These are phyloP conservation scores for Hypoxylon sp. DNA, from an alignment of 2,329 filamentous ascomycete genomes.

Conservation along the genomic window DNA sequence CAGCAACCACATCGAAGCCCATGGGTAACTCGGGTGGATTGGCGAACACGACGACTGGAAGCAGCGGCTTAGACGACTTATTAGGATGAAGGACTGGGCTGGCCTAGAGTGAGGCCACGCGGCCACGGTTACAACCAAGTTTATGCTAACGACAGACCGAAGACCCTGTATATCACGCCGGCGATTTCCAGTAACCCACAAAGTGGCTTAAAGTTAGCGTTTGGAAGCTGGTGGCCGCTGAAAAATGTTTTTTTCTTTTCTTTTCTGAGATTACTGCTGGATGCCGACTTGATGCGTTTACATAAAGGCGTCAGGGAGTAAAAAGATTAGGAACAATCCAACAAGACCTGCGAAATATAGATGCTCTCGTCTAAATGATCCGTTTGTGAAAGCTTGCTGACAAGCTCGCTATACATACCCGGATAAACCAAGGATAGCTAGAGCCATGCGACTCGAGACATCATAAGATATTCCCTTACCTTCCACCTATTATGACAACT, in stretches of 20 bases:
- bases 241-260: constrained; percentile 32
- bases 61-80: constrained; percentile 53
- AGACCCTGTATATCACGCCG: constrained; percentile 33
- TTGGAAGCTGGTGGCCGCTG: constrained; percentile 47
- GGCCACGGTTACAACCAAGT: constrained; percentile 11
- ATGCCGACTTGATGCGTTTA: constrained; percentile 55
- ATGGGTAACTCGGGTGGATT: constrained; percentile 31
- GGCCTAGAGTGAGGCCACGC: constrained; percentile 9
- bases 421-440: constrained; percentile 3
- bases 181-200: constrained; percentile 20
- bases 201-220: constrained; percentile 32
- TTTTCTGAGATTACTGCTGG: constrained; percentile 29
- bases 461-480: constrained; percentile 17
- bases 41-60: constrained; percentile 41
- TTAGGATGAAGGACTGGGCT: constrained; percentile 48
- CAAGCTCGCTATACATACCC: neutral
- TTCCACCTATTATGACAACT: neutral
- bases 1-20: constrained; percentile 54
- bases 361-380: neutral
- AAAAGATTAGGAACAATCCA: constrained; percentile 54
- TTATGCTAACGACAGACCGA: constrained; percentile 23
- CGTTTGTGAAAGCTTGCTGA: constrained; percentile 2
- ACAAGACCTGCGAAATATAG: neutral
- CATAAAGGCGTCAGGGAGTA: constrained; percentile 62
- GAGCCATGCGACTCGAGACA: constrained; percentile 7